Percentiles rank a stretch among this genome's conserved stretches.
Evolutionary conservation across 116 monocot genomes (phyloP).

Genomic region (Iris pallida): DNA sequence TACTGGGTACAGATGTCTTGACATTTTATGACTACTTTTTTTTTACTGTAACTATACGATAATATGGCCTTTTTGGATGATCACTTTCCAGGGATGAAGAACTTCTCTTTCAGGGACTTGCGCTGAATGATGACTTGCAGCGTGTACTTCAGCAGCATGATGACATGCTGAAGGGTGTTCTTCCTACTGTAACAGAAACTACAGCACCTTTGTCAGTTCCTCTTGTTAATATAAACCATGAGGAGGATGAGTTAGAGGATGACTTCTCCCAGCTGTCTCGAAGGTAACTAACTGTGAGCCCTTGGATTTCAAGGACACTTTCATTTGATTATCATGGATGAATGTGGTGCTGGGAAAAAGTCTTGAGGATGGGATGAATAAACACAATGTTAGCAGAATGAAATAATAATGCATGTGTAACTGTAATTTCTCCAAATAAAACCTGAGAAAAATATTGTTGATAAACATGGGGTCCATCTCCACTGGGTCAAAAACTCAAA

Average conservation of each 20-base stretch:
- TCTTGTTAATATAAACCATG: constrained; percentile 57
- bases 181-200: constrained; percentile 14
- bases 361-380: too few relatives aligned
- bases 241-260: constrained; percentile 88
- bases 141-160: constrained; percentile 76
- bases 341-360: neutral
- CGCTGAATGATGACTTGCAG: constrained; percentile 85
- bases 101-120: constrained; percentile 70
- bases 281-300: constrained; percentile 38
- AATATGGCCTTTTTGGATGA: constrained; percentile 2
- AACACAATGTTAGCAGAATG: too few relatives aligned
- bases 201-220: constrained; percentile 29
- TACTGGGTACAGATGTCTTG: constrained; percentile 35
- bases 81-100: constrained; percentile 66
- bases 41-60: neutral
- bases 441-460: too few relatives aligned
- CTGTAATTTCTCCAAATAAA: too few relatives aligned
- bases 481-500: too few relatives aligned
- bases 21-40: constrained; percentile 3
- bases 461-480: too few relatives aligned
- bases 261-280: constrained; percentile 64
- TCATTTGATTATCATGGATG: neutral
- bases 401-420: neutral
- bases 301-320: neutral
- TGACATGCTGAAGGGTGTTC: constrained; percentile 51